phyloP scores from a whole-genome alignment of 1,284 basidiomycete species.

The Sanghuangporus sanghuang region DNA sequence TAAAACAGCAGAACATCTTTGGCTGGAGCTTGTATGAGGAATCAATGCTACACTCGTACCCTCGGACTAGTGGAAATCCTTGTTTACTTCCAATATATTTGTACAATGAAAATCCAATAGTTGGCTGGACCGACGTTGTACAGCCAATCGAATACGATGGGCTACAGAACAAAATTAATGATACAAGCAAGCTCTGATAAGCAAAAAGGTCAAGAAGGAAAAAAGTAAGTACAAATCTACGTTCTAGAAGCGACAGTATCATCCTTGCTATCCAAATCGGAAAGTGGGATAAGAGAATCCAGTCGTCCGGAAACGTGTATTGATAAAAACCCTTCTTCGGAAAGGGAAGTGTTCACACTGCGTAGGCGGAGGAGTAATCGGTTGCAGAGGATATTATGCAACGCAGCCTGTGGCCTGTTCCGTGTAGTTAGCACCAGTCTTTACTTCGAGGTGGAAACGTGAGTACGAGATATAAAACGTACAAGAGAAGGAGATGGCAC shows the following conservation, averaged over 20 bases:
- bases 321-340: conserved; percentile 5
- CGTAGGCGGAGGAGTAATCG: conserved; percentile 10
- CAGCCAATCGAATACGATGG: too few species aligned
- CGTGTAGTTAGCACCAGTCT: neutral
- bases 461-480: neutral
- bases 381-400: conserved; percentile 13
- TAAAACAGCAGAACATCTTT: neutral
- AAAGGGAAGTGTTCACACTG: neutral
- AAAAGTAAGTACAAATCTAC: too few species aligned
- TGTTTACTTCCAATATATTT: too few species aligned
- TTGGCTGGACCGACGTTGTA: too few species aligned
- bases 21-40: neutral
- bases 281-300: neutral
- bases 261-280: neutral
- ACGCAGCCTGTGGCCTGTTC: conserved; percentile 2
- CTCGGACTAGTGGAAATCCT: too few species aligned
- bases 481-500: conserved; percentile 7
- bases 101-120: too few species aligned
- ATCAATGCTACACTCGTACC: too few species aligned
- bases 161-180: too few species aligned
- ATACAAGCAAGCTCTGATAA: too few species aligned
- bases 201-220: too few species aligned
- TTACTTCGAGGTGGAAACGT: neutral
- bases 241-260: neutral
- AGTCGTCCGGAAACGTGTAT: conserved; percentile 2